A percentile compares a stretch with the other conserved stretches of the same genome.
phyloP scores from a whole-genome alignment of 1,284 basidiomycete genomes.

The Trametes hirsuta region DNA sequence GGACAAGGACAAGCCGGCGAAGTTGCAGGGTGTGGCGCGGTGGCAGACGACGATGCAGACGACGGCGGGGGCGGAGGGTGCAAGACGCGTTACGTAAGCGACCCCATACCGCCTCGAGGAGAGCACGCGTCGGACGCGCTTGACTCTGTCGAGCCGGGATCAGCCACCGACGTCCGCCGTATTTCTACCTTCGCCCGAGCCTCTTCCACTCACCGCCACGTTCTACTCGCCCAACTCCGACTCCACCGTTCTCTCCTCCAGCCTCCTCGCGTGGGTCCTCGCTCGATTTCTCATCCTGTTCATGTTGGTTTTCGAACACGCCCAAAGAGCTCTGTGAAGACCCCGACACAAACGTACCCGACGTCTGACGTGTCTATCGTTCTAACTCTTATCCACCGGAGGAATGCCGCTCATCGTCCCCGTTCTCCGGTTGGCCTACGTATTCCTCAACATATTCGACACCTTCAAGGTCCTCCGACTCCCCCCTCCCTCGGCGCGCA shows the following conservation, averaged over 20 bases:
- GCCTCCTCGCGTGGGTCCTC: not conserved
- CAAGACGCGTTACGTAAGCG: conserved; percentile 19
- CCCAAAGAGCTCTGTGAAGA: not conserved
- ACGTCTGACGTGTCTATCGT: conserved; percentile 2
- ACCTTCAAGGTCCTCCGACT: conserved; percentile 79
- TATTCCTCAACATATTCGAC: conserved; percentile 79
- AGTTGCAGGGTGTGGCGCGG: not conserved
- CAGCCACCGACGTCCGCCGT: conserved; percentile 20
- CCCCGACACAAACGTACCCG: not conserved
- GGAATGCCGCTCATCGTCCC: conserved; percentile 73
- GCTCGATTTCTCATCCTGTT: not conserved
- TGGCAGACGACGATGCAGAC: conserved; percentile 1
- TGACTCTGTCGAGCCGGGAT: conserved; percentile 12
- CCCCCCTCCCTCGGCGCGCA: conserved; percentile 62
- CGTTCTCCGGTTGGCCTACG: conserved; percentile 63
- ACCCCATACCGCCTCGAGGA: conserved; percentile 21
- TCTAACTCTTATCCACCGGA: conserved; percentile 10
- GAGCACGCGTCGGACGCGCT: conserved; percentile 27
- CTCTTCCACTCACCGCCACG: conserved; percentile 13
- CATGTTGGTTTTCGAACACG: not conserved
- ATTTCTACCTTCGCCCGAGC: conserved; percentile 17
- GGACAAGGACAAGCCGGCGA: not conserved
- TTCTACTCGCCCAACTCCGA: conserved; percentile 1
- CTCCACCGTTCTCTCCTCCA: not conserved
- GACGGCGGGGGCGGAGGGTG: conserved; percentile 3